Evolutionary conservation across 2,329 filamentous ascomycete species (phyloP).

Genomic region (Phaeophleospora eucalypticola): DNA sequence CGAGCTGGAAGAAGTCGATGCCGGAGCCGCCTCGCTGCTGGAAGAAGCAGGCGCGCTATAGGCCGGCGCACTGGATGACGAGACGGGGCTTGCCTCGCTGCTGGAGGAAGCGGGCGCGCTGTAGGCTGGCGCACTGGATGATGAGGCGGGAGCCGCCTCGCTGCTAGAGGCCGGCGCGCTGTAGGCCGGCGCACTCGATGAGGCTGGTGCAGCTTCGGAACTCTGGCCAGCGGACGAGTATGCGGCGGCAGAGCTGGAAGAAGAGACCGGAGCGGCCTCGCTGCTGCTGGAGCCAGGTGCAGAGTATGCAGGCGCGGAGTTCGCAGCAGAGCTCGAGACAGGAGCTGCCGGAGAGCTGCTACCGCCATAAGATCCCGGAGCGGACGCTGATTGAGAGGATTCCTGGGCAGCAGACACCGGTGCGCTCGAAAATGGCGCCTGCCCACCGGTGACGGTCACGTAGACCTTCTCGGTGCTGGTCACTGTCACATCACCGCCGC

Average conservation of each 20-base stretch:
- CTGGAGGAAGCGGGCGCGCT: conserved; percentile 5
- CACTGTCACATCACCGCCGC: conserved; percentile 36
- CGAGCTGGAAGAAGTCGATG: neutral
- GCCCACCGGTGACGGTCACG: conserved; percentile 20
- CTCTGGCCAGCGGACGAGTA: conserved; percentile 10
- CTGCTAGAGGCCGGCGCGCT: conserved; percentile 8
- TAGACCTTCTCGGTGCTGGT: conserved; percentile 40
- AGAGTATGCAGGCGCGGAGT: conserved; percentile 14
- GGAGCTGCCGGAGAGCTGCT: conserved; percentile 11
- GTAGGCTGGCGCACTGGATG: conserved; percentile 11
- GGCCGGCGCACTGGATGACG: conserved; percentile 7
- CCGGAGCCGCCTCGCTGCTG: conserved; percentile 9
- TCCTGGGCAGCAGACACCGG: conserved; percentile 5
- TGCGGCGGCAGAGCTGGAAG: conserved; percentile 14
- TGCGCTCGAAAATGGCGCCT: conserved; percentile 5
- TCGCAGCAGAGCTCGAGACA: conserved; percentile 12
- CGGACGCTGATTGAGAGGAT: neutral
- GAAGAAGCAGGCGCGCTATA: conserved; percentile 8
- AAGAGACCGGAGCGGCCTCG: conserved; percentile 16
- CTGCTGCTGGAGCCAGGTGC: conserved; percentile 8
- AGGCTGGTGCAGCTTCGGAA: conserved; percentile 12
- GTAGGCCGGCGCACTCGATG: conserved; percentile 11
- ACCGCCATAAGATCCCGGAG: conserved; percentile 3
- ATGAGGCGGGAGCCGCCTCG: conserved; percentile 5
- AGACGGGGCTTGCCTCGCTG: conserved; percentile 17